phyloP scores from a whole-genome alignment of 345 rosid species.

The Fremontodendron californicum region DNA sequence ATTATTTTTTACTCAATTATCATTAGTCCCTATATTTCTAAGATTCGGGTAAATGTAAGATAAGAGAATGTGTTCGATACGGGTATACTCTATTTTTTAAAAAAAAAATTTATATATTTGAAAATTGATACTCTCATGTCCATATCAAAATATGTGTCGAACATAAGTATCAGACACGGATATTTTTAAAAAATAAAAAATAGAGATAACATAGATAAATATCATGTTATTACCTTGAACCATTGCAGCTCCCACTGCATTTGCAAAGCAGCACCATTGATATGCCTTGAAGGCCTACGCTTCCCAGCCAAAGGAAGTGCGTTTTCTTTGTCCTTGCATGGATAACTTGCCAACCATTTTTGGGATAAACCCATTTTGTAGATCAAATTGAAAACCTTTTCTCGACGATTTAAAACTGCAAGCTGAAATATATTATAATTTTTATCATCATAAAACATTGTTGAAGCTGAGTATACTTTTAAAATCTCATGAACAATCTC shows the following conservation, averaged over 20 bases:
- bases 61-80: no score
- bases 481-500: background rate
- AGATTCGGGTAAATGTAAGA: no score
- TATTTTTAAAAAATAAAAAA: no score
- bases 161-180: no score
- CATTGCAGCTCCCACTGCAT: background rate
- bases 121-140: no score
- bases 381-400: background rate
- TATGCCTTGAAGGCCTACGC: background rate
- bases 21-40: no score
- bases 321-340: background rate
- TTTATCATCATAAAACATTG: slow-evolving; percentile 15
- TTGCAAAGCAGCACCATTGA: background rate
- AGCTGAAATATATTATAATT: background rate
- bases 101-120: no score
- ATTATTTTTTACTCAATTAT: no score
- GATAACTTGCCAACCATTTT: background rate
- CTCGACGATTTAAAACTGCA: background rate
- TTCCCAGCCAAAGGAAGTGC: background rate
- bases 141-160: no score
- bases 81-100: no score
- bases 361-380: background rate
- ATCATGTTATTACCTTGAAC: background rate
- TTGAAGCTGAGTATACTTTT: slow-evolving; percentile 17
- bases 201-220: no score